A percentile compares a stretch with the other conserved stretches of the same genome.
Conservation (phyloP, 805 yeast genomes). For the Sugiyamaella chiloensis region DNA sequence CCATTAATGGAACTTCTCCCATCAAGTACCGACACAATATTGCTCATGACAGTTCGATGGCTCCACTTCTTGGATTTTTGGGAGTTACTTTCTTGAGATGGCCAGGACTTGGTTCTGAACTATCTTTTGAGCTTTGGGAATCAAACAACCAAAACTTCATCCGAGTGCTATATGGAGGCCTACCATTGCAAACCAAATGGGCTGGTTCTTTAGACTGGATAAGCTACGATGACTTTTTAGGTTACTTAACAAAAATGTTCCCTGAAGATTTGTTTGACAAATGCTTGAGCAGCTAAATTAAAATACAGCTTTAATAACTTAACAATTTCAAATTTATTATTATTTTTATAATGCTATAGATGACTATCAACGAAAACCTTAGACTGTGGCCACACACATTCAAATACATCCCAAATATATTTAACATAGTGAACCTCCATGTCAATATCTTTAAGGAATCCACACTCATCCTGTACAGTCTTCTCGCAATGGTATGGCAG, state of each 20-base stretch:
- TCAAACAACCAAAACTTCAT: slow-evolving; percentile 29
- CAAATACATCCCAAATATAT: slow-evolving; percentile 75
- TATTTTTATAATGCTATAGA: not conserved
- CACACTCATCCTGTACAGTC: slow-evolving; percentile 57
- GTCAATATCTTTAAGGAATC: slow-evolving; percentile 48
- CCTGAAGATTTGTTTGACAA: slow-evolving; percentile 4
- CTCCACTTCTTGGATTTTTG: slow-evolving; percentile 37
- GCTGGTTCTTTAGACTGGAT: slow-evolving; percentile 10
- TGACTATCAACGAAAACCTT: slow-evolving; percentile 9
- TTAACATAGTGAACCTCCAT: slow-evolving; percentile 62
- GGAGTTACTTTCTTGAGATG: slow-evolving; percentile 38
- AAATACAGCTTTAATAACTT: not conserved
- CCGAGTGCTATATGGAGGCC: slow-evolving; percentile 35
- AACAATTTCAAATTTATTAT: not conserved
- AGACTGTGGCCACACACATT: slow-evolving; percentile 54
- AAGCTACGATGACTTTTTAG: slow-evolving; percentile 2
- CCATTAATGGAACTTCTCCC: slow-evolving; percentile 30
- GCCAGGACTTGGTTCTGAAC: slow-evolving; percentile 50
- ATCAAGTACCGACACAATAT: slow-evolving; percentile 40
- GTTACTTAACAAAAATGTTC: not conserved
- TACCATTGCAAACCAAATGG: slow-evolving; percentile 7
- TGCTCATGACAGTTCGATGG: slow-evolving; percentile 43
- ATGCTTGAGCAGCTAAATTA: not conserved
- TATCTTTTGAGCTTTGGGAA: slow-evolving; percentile 40
- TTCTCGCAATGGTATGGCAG: slow-evolving; percentile 68